phyloP scores from a whole-genome alignment of 148 eudicot genomes.

The Rhododendron molle region DNA sequence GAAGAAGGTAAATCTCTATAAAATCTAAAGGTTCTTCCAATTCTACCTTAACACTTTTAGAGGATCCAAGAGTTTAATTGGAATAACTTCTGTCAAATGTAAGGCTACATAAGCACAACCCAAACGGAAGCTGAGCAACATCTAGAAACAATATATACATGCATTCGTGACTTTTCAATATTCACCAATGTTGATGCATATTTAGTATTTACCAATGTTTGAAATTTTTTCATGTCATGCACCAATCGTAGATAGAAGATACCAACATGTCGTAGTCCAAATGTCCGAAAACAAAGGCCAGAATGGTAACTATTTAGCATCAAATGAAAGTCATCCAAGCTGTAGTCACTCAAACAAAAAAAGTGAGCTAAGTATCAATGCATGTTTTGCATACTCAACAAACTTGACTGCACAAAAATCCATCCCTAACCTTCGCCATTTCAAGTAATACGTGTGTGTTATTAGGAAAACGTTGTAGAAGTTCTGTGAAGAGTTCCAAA shows the following conservation, averaged over 20 bases:
- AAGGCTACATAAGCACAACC: background rate
- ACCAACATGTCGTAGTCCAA: background rate
- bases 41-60: background rate
- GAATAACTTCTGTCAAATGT: background rate
- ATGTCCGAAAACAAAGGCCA: background rate
- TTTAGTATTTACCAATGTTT: background rate
- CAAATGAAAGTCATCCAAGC: conserved; percentile 5
- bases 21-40: background rate
- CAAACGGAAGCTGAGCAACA: background rate
- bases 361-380: background rate
- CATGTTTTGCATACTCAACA: conserved; percentile 7
- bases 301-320: background rate
- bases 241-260: background rate
- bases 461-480: conserved; percentile 83
- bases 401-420: background rate
- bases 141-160: background rate
- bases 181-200: background rate
- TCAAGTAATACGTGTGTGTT: conserved; percentile 83
- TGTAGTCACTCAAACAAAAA: background rate
- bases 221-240: background rate
- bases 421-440: conserved; percentile 74
- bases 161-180: background rate
- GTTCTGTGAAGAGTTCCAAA: conserved; percentile 72
- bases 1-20: background rate
- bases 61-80: background rate